Evolutionary conservation across 2,329 filamentous ascomycete species (phyloP), one percentile per base, ranked within the genome.

Genomic region (Botrytis fragariae): DNA sequence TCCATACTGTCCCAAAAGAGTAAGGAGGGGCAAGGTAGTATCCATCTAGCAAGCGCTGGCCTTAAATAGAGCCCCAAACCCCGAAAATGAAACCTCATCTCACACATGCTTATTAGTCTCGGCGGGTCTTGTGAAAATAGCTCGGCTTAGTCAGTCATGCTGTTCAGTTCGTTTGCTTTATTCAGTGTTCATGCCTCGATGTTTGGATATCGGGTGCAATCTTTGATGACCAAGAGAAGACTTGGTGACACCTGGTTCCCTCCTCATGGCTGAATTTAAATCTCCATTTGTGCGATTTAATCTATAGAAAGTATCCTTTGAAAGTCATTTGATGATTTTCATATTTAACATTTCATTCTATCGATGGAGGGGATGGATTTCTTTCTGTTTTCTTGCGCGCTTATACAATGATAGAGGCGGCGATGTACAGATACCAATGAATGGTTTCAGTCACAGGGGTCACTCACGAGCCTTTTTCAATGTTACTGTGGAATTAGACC

Each of bases 201-300:
- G 44, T 57, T 22, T 42, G 37, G 35, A 32, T 32, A 57, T 42
- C 22, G 25, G 25, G 35, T 68, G 37, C 65, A 42, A 42, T 25
- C 18, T 42, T 69, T 42, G 25, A 69, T 69, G 37, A 51, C 65
- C 65, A 42, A 69, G 37, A 22, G 65, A 32, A 69, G 65, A 57
- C 25, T 44, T n/a, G 25, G 39, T 69, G 2, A 9, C 48, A 57
- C 65, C 65, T 44, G 35, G 25, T 57, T 32, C 25, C 12, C 20
- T 42, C 48, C 65, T 57, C 48, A 57, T 42, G 48, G 65, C 48
- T 57, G n/a, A 29, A 42, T 25, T 5, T 3, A 32, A 44, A 32
- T 37, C 12, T 32, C 37, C 48, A 32, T 69, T 69, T 59, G 35
- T 69, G 65, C 65, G 37, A 9, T 3, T 32, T 57, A 29, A 18